Percentiles rank a stretch among this genome's conserved stretches.
phyloP scores from a whole-genome alignment of 179 eudicot species.

The Beta corolliflora region DNA sequence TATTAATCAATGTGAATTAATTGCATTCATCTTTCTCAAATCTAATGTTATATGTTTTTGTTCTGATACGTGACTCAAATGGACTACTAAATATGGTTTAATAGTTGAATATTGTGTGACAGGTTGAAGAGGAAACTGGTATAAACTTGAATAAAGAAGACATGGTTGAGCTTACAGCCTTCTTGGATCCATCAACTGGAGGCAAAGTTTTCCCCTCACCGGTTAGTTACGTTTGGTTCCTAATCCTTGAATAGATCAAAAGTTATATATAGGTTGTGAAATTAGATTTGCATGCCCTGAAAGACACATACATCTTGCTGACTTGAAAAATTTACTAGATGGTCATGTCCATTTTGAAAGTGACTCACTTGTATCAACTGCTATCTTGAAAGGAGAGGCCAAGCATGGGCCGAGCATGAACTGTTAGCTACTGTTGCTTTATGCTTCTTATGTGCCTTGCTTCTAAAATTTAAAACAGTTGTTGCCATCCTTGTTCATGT shows the following conservation, averaged over 20 bases:
- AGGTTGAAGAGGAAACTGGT: constrained; percentile 97
- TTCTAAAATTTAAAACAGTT: background rate
- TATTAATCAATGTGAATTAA: background rate
- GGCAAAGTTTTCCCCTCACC: constrained; percentile 83
- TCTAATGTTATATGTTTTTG: background rate
- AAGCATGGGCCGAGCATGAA: background rate
- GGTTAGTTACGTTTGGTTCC: constrained; percentile 39
- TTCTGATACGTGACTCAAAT: background rate
- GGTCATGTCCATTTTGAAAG: background rate
- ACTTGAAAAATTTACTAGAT: background rate
- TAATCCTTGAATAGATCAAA: background rate
- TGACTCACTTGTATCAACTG: background rate
- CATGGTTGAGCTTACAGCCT: constrained; percentile 82
- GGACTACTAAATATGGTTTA: background rate
- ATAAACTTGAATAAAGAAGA: constrained; percentile 66
- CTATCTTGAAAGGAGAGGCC: background rate
- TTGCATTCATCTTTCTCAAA: background rate
- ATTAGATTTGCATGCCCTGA: background rate
- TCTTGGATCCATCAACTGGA: constrained; percentile 88
- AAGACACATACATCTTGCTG: background rate
- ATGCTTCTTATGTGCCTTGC: background rate
- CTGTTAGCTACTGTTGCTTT: background rate
- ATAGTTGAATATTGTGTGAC: constrained; percentile 23
- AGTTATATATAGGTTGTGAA: background rate
- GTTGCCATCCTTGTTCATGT: background rate